phyloP scores from a whole-genome alignment of 352 stramenopile genomes.

The Phytopythium cucurbitacearum region DNA sequence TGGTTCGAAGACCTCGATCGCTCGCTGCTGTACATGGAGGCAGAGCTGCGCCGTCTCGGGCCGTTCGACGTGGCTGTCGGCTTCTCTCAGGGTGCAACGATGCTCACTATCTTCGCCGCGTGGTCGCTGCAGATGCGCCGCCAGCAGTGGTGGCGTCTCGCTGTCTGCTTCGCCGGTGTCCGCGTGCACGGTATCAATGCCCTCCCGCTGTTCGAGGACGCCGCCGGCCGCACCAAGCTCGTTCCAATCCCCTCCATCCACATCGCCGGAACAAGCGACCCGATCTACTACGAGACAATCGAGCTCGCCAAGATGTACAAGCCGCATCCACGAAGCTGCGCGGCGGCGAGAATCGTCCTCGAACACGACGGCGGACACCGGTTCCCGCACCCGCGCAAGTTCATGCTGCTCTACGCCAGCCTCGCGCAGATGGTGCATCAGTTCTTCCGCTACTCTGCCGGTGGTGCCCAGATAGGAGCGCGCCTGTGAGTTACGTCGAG shows the following conservation, averaged over 20 bases:
- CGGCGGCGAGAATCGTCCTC: slow-evolving; percentile 20
- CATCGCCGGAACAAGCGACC: slow-evolving; percentile 19
- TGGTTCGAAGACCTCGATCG: slow-evolving; percentile 27
- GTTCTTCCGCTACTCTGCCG: slow-evolving; percentile 19
- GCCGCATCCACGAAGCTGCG: slow-evolving; percentile 8
- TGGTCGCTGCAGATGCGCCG: slow-evolving; percentile 26
- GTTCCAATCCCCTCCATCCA: slow-evolving; percentile 27
- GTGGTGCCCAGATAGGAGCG: neutral
- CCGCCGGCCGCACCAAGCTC: slow-evolving; percentile 10
- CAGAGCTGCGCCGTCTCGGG: slow-evolving; percentile 25
- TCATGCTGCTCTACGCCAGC: slow-evolving; percentile 19
- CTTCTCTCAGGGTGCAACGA: slow-evolving; percentile 53
- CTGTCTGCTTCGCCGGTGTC: slow-evolving; percentile 41
- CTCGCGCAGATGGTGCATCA: slow-evolving; percentile 13
- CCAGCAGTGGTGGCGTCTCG: slow-evolving; percentile 29
- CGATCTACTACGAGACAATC: slow-evolving; percentile 13
- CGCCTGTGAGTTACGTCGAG: neutral
- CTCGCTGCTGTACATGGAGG: slow-evolving; percentile 35
- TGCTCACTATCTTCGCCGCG: slow-evolving; percentile 37
- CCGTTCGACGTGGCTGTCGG: slow-evolving; percentile 49
- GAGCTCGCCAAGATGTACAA: slow-evolving; percentile 20
- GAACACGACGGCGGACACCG: slow-evolving; percentile 40
- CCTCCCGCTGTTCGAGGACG: slow-evolving; percentile 28
- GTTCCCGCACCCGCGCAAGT: slow-evolving; percentile 27
- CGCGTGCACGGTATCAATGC: slow-evolving; percentile 27